Conservation (phyloP, 176 grass and related monocot genomes). For the Tillandsia fasciculata region DNA sequence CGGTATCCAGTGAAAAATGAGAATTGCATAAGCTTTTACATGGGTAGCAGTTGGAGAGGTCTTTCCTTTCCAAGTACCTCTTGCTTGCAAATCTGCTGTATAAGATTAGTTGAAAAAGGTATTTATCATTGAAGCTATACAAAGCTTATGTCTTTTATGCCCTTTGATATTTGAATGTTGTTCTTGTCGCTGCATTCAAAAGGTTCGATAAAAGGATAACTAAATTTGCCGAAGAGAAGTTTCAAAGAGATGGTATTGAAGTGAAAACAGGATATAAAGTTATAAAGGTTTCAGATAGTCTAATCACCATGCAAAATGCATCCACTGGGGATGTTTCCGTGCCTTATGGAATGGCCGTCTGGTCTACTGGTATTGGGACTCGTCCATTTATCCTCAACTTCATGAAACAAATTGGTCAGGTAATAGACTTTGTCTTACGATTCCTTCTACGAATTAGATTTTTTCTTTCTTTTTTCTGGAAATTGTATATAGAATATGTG, state of each 20-base stretch:
- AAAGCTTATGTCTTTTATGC: background rate
- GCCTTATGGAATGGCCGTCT: constrained; percentile 95
- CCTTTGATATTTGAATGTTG: background rate
- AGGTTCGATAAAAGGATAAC: constrained; percentile 98
- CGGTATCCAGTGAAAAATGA: too few species aligned
- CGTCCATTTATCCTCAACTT: constrained; percentile 79
- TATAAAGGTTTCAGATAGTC: constrained; percentile 68
- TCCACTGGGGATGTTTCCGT: constrained; percentile 44
- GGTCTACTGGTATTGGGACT: constrained; percentile 90
- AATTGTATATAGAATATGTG: background rate
- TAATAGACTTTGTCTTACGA: constrained; percentile 5
- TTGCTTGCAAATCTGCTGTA: too few species aligned
- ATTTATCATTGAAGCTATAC: background rate
- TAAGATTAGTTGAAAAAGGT: background rate
- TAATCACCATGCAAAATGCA: constrained; percentile 69
- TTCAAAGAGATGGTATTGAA: constrained; percentile 85
- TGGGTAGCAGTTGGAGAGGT: too few species aligned
- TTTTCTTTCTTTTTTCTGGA: constrained; percentile 1
- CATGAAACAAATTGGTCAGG: constrained; percentile 99
- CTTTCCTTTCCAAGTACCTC: too few species aligned
- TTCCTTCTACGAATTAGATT: background rate
- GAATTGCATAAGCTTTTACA: too few species aligned
- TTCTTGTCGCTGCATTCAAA: background rate
- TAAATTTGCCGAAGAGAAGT: constrained; percentile 84
- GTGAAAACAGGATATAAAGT: constrained; percentile 94